A percentile compares a stretch with the other conserved stretches of the same genome.
Conservation (phyloP, 2,329 filamentous ascomycete species). For the Thielaviopsis ethacetica region DNA sequence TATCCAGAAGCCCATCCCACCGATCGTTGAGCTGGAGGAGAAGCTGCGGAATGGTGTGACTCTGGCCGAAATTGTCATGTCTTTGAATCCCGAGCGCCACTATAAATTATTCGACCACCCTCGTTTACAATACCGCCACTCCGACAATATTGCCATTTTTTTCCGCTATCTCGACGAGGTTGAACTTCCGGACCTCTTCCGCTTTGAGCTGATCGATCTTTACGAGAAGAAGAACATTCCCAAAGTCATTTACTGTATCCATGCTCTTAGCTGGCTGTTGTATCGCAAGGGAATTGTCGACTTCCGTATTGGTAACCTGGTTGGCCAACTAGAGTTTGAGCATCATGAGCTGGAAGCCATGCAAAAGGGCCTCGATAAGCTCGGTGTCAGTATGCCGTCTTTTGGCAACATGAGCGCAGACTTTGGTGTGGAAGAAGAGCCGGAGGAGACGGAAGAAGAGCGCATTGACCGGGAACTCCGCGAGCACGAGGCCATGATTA, state of each 20-base stretch:
- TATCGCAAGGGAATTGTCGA: slow-evolving; percentile 89
- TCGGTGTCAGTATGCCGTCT: slow-evolving; percentile 89
- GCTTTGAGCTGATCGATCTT: slow-evolving; percentile 90
- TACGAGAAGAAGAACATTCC: slow-evolving; percentile 99
- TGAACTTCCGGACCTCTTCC: slow-evolving; percentile 84
- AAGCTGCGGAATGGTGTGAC: slow-evolving; percentile 85
- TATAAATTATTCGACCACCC: slow-evolving; percentile 73
- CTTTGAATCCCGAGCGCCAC: slow-evolving; percentile 60
- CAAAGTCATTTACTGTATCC: slow-evolving; percentile 97
- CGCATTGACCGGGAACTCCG: slow-evolving; percentile 64
- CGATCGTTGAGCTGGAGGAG: slow-evolving; percentile 88
- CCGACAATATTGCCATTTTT: slow-evolving; percentile 94
- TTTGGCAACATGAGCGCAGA: slow-evolving; percentile 96
- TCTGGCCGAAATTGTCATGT: slow-evolving; percentile 81
- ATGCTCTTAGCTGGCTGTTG: slow-evolving; percentile 92
- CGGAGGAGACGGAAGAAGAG: slow-evolving; percentile 81
- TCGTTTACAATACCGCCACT: slow-evolving; percentile 84
- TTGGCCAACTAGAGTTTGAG: slow-evolving; percentile 92
- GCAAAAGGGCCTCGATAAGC: slow-evolving; percentile 91
- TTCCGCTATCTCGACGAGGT: slow-evolving; percentile 87
- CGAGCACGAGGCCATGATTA: slow-evolving; percentile 55
- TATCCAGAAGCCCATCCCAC: slow-evolving; percentile 68
- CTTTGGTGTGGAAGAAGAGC: slow-evolving; percentile 71
- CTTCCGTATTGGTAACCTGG: slow-evolving; percentile 90
- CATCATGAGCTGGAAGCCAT: slow-evolving; percentile 94